Base-by-base conservation (phyloP, 2,329 filamentous ascomycete species). In the Metarhizium sp. region DNA sequence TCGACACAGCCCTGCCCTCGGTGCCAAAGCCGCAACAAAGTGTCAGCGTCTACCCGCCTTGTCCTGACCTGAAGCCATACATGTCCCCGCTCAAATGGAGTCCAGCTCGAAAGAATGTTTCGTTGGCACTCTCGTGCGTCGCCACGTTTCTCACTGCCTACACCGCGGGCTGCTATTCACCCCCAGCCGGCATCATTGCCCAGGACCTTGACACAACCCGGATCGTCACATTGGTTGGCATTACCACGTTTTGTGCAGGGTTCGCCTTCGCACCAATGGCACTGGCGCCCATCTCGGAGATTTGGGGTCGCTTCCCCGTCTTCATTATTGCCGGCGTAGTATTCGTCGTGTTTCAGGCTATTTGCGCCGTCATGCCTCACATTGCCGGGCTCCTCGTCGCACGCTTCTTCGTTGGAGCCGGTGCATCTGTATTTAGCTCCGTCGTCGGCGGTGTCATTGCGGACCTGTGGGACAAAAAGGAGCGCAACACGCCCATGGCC, bases 391-490 rank as follows among this genome's bases (percentile, higher is more conserved):
- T 96, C 79, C 69, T 95, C 0, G 71, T 91, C 2, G 81, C 85
- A 0, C 81, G 92, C 1, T 88, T 96, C 66, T 77, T 94, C 50
- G 80, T 84, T 10, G 92, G 92, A 1, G 82, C 84, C n/a, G 88
- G 88, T 6, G 86, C 82, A 6, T 90, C 85, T 51, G 84, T 78
- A 0, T 95, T 95, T 66, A 90, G 87, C 48, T 94, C 90, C 25
- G 92, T 96, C 79, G 87, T 95, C 0, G 92, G 92, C n/a, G 92
- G 92, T 3, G 88, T 96, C 4, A 86, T 96, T 45, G 87, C 87
- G 52, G 92, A 96, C 65, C 81, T 96, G 57, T 96, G 91, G 73
- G 81, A 86, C 50, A 83, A 88, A 10, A 74, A 88, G 57, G 85
- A 88, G 48, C 78, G 92, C 38, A 96, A 96, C 63, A 90, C 87